Evolutionary conservation across 148 eudicot species (phyloP).

Genomic region (Simmondsia chinensis): DNA sequence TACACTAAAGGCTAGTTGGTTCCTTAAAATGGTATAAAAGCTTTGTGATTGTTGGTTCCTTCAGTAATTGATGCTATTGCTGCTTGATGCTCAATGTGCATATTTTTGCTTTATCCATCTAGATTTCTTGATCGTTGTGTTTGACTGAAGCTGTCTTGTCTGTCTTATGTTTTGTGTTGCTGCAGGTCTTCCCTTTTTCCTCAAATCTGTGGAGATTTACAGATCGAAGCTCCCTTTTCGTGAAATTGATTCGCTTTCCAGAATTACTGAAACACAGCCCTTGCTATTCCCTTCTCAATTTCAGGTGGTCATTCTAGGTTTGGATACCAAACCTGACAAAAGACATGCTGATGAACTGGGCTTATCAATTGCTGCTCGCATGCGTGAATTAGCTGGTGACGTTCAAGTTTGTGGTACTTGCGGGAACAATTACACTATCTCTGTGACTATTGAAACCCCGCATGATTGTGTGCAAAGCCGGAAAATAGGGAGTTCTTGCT

Average conservation of each 20-base stretch:
- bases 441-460: slow-evolving; percentile 36
- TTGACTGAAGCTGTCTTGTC: background rate
- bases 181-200: slow-evolving; percentile 73
- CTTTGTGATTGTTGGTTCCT: no score
- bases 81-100: background rate
- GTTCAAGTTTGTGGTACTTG: slow-evolving; percentile 57
- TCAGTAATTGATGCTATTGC: no score
- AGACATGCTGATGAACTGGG: slow-evolving; percentile 28
- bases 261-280: slow-evolving; percentile 41
- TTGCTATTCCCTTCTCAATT: slow-evolving; percentile 66
- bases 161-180: slow-evolving; percentile 3
- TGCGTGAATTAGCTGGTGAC: slow-evolving; percentile 35
- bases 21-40: no score
- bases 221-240: slow-evolving; percentile 80
- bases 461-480: slow-evolving; percentile 23
- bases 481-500: slow-evolving; percentile 14
- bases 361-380: slow-evolving; percentile 34
- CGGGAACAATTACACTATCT: slow-evolving; percentile 41
- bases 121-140: background rate
- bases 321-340: slow-evolving; percentile 15
- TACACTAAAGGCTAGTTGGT: no score
- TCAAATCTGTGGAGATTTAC: slow-evolving; percentile 84
- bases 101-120: no score
- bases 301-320: slow-evolving; percentile 64
- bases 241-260: slow-evolving; percentile 67